phyloP scores from a whole-genome alignment of 805 yeast genomes.

The Candida railenensis region DNA sequence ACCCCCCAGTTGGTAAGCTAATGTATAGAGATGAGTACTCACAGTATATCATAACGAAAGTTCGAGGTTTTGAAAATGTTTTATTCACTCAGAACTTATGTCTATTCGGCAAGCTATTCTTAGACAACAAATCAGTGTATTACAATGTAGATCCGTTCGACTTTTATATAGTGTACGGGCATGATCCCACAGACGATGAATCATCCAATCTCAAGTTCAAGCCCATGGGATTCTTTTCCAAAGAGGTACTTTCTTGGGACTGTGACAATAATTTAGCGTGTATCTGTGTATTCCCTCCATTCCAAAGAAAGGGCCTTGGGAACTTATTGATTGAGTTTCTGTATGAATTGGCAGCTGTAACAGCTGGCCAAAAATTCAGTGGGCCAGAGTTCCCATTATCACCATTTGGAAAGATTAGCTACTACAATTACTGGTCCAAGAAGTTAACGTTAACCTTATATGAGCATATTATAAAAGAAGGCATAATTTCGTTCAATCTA shows the following conservation, averaged over 20 bases:
- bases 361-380: slow-evolving; percentile 60
- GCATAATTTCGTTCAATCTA: slow-evolving; percentile 33
- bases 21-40: slow-evolving; percentile 60
- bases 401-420: slow-evolving; percentile 73
- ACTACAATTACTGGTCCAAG: slow-evolving; percentile 73
- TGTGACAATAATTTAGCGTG: slow-evolving; percentile 83
- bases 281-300: slow-evolving; percentile 88
- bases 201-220: slow-evolving; percentile 13
- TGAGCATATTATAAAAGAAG: not conserved
- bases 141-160: slow-evolving; percentile 78
- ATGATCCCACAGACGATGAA: slow-evolving; percentile 19
- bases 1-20: slow-evolving; percentile 59
- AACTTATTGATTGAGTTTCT: slow-evolving; percentile 79
- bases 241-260: slow-evolving; percentile 77
- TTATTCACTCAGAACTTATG: slow-evolving; percentile 81
- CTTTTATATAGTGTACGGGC: slow-evolving; percentile 70
- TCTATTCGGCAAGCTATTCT: slow-evolving; percentile 80
- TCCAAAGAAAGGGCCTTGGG: slow-evolving; percentile 76
- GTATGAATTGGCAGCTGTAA: slow-evolving; percentile 60
- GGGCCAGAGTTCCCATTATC: slow-evolving; percentile 94
- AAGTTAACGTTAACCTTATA: slow-evolving; percentile 22
- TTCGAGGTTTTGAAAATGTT: slow-evolving; percentile 63
- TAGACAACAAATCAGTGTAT: slow-evolving; percentile 86
- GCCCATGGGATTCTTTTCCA: slow-evolving; percentile 92
- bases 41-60: slow-evolving; percentile 52